Evolutionary conservation across 2,329 filamentous ascomycete species (phyloP).

Genomic region (Trichoderma brevicompactum): DNA sequence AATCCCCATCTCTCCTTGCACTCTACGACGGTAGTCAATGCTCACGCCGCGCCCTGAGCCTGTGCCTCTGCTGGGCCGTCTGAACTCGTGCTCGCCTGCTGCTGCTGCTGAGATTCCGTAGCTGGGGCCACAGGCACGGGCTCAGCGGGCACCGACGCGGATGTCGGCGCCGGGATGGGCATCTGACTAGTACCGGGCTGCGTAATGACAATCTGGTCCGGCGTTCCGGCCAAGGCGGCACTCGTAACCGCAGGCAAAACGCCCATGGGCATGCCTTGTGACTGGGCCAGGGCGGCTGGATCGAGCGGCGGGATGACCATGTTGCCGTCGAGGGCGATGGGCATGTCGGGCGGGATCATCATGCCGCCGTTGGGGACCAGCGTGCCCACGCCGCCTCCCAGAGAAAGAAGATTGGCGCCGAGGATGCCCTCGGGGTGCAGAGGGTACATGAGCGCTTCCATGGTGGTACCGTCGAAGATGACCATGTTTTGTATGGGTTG

Average conservation of each 20-base stretch:
- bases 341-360: slow-evolving; percentile 32
- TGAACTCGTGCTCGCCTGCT: neutral
- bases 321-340: slow-evolving; percentile 32
- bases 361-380: slow-evolving; percentile 35
- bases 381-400: slow-evolving; percentile 30
- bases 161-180: neutral
- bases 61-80: neutral
- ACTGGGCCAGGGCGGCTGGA: neutral
- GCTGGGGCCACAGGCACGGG: neutral
- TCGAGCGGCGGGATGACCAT: slow-evolving; percentile 16
- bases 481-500: slow-evolving; percentile 96
- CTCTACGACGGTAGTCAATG: no score
- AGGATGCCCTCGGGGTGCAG: slow-evolving; percentile 71
- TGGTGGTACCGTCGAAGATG: slow-evolving; percentile 83
- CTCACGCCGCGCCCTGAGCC: neutral
- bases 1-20: neutral
- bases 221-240: neutral
- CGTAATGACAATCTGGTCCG: neutral
- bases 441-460: slow-evolving; percentile 78
- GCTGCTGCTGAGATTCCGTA: neutral
- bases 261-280: slow-evolving; percentile 17
- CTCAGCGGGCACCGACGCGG: neutral
- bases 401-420: slow-evolving; percentile 53
- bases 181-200: neutral
- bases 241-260: neutral